Evolutionary conservation across 225 moss, liverwort and hornwort genomes (phyloP).

Genomic region (Polytrichum commune): DNA sequence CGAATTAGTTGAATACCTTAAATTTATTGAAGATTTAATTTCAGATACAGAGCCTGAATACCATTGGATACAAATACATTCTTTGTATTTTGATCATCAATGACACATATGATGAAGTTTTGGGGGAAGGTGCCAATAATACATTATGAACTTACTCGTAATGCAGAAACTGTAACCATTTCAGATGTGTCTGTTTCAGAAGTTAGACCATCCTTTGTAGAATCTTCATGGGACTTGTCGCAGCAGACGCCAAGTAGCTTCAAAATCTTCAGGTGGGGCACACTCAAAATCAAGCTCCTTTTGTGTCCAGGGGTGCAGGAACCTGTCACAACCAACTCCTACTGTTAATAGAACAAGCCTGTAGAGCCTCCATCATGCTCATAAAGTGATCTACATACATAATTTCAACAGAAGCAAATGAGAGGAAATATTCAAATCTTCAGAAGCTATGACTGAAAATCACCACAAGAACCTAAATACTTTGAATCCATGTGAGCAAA

Average conservation of each 20-base stretch:
- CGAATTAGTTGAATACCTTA: too few relatives aligned
- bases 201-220: too few relatives aligned
- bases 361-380: neutral
- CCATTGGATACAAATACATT: too few relatives aligned
- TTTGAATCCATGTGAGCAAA: neutral
- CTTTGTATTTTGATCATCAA: too few relatives aligned
- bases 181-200: too few relatives aligned
- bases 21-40: too few relatives aligned
- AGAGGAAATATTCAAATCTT: too few relatives aligned
- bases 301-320: constrained; percentile 82
- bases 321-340: constrained; percentile 43
- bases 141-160: too few relatives aligned
- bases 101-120: too few relatives aligned
- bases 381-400: constrained; percentile 3
- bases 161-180: too few relatives aligned
- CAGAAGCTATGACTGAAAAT: neutral
- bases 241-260: constrained; percentile 55
- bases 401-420: neutral
- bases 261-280: constrained; percentile 86
- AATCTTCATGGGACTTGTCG: constrained; percentile 28
- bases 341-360: constrained; percentile 1
- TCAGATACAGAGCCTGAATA: too few relatives aligned
- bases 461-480: neutral
- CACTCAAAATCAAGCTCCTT: constrained; percentile 69
- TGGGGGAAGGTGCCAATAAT: too few relatives aligned